Base-by-base conservation (phyloP, 257 asterid genomes). In the Nyctanthes arbortristis region DNA sequence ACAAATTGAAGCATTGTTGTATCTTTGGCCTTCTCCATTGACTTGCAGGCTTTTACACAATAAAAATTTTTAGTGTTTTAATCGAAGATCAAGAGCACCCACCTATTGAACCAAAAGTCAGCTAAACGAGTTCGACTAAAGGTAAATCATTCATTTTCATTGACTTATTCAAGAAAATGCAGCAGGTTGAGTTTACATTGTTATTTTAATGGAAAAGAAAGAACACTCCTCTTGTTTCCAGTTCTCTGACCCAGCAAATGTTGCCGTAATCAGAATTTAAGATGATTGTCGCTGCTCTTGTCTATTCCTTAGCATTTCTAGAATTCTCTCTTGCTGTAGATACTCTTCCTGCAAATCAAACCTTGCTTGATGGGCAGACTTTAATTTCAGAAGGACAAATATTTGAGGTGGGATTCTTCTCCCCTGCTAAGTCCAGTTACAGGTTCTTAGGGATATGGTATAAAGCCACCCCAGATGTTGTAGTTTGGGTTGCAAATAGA, bases 401-500 rank as follows among this genome's bases (percentile, higher is more conserved):
- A 5, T 81, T 77, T 25, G 80, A 63, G 75, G 32, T 73, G 32
- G 84, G 81, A 1, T 80, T 76, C 61, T 80, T 80, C 77, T 58
- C 61, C 18, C 81, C 79, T 1, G 79, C 77, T 4, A 52, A 9
- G 2, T 73, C 79, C 6, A 28, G 2, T 0, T 32, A 73, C 7
- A 9, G n/a, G 1, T 79, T 57, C 62, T 4, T 79, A 65, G 80
- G 84, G 7, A 49, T 71, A 29, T 75, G 84, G 84, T 75, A 71
- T 55, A 71, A 32, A 37, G 7, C 14, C 63, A 79, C 79, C 2
- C 79, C 79, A 0, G 69, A 72, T 13, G 31, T 63, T 2, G 63
- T 72, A 7, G 67, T 71, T 11, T 75, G 84, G 84, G 78, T 75
- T 55, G 84, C 81, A 1, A 80, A 80, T 28, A 33, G 79, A 13